Base-by-base conservation (phyloP, 2,329 filamentous ascomycete genomes). In the Calycina marina region DNA sequence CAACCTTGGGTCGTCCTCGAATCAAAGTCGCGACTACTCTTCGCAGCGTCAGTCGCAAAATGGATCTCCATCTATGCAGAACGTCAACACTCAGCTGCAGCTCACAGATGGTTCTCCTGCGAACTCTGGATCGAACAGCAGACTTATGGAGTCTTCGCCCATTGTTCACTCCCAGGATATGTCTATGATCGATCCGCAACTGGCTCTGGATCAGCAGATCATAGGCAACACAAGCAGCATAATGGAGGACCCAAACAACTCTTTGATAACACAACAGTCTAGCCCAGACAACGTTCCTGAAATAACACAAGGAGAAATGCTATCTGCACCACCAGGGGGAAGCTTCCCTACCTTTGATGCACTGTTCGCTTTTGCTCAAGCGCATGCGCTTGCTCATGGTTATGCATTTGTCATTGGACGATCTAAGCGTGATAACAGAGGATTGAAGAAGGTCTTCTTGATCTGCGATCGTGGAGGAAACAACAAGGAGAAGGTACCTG, bases 381-480 rank as follows among this genome's bases (percentile, higher is more conserved):
- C 62, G n/a, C 76, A 77, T 47, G 76, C 72, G 46, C 73, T 72
- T 0, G 73, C 71, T 11, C 72, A 77, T 26, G 72, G 72, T 28
- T 77, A 77, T 50, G 72, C 72, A 5, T 73, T 77, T 31, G 72
- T 77, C 38, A 77, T 77, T 49, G 72, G 72, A 2, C 61, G 72
- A 20, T 77, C 72, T 0, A 77, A 77, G 50, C 46, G 49, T 6
- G 77, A 77, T 56, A 72, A 77, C 1, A 68, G 72, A 5, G 72
- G 72, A 1, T 46, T 77, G 40, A 77, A 77, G 48, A 77, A 77
- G 52, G 72, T 77, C 10, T 58, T 77, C 8, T 72, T 77, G 39
- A 72, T 77, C 12, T 77, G 72, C 46, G 72, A 77, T 46, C 63
- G 72, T 34, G 72, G 72, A 3, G 72, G 72, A 25, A 70, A 73